Conservation (phyloP, 1,139 yeast species). For the Nakaseomyces uthaithaninus region DNA sequence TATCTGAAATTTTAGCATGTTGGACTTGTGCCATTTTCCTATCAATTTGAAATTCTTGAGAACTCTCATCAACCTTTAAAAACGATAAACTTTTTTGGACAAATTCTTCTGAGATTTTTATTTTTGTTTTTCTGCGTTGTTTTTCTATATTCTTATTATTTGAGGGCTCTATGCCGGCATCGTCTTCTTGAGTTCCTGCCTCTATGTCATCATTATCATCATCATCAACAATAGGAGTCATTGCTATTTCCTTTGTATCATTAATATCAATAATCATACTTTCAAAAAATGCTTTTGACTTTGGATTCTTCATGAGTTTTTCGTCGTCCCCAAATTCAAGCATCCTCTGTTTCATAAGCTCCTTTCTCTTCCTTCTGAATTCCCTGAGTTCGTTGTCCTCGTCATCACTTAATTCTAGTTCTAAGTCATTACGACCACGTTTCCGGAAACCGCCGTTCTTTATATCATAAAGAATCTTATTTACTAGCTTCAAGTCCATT, state of each 20-base stretch:
- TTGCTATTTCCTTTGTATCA: conserved; percentile 12
- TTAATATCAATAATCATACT: conserved; percentile 49
- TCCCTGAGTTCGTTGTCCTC: conserved; percentile 50
- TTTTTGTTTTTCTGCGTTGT: conserved; percentile 23
- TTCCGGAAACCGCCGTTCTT: conserved; percentile 74
- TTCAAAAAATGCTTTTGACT: conserved; percentile 65
- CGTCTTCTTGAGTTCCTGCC: conserved; percentile 13
- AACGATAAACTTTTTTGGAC: conserved; percentile 61
- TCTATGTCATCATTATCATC: conserved; percentile 15
- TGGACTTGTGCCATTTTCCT: conserved; percentile 34
- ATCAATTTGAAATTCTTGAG: conserved; percentile 32
- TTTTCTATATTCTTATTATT: conserved; percentile 9
- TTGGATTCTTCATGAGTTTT: conserved; percentile 45
- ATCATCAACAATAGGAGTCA: conserved; percentile 16
- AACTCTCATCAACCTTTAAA: conserved; percentile 38
- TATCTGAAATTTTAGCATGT: conserved; percentile 35
- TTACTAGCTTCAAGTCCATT: conserved; percentile 62
- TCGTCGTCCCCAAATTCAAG: conserved; percentile 43
- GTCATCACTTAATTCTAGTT: conserved; percentile 58
- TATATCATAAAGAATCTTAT: conserved; percentile 70
- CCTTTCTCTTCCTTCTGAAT: conserved; percentile 41
- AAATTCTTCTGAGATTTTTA: conserved; percentile 43
- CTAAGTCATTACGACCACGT: conserved; percentile 49
- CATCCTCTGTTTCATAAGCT: conserved; percentile 48
- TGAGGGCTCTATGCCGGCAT: conserved; percentile 8